Percentiles rank a stretch among this genome's conserved stretches.
These are phyloP conservation scores for Carex sylvatica DNA, from an alignment of 202 grass and related monocot species.

Conservation along the genomic window DNA sequence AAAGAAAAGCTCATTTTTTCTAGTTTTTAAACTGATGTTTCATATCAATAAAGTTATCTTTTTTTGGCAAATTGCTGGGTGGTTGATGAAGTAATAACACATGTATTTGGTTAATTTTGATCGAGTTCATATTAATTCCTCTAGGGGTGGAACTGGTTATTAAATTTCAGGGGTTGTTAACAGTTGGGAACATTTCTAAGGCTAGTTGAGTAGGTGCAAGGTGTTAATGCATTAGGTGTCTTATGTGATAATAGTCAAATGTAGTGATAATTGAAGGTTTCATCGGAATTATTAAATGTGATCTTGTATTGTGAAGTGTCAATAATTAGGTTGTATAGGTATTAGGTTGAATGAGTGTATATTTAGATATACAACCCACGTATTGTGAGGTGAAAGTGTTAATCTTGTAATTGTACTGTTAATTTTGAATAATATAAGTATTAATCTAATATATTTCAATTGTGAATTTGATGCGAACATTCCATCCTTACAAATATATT, in stretches of 20 bases:
- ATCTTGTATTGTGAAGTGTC: not conserved
- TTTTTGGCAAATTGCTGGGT: not conserved
- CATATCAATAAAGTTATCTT: not conserved
- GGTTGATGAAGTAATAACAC: not conserved
- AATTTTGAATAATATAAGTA: not conserved
- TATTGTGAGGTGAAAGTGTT: not conserved
- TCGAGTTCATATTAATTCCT: not conserved
- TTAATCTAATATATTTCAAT: not conserved
- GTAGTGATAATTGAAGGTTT: not conserved
- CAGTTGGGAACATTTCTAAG: not conserved
- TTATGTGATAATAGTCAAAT: not conserved
- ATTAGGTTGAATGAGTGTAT: not conserved
- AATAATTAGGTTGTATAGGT: not conserved
- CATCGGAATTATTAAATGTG: not conserved
- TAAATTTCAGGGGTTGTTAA: conserved; percentile 8
- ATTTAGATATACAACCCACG: not conserved
- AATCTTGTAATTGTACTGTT: not conserved
- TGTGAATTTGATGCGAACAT: not conserved
- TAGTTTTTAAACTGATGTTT: not conserved
- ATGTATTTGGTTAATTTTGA: not conserved
- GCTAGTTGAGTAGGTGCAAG: not conserved
- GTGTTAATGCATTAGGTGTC: not conserved
- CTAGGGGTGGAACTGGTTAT: not conserved
- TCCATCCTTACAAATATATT: not conserved
- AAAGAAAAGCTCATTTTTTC: conserved; percentile 21